Base-by-base conservation (phyloP, 2,329 filamentous ascomycete species). In the Tolypocladium sp. region DNA sequence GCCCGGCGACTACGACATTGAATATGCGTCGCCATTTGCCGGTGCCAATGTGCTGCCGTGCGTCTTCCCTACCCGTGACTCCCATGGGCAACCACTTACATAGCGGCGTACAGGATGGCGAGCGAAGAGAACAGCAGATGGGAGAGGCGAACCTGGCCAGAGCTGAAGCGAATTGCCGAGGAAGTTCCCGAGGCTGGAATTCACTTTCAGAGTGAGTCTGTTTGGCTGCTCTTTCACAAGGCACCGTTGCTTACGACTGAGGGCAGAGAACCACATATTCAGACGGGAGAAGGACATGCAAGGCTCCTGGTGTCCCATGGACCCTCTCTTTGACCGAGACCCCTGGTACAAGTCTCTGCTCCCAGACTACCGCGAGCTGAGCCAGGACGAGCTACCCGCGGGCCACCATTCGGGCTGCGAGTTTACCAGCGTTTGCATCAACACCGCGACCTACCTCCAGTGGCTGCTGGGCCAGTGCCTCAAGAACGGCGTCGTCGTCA, bases 1-100 rank as follows among this genome's bases (percentile, higher is more conserved):
- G 88, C 92, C 92, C 0, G 92, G 92, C 41, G 92, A 97, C 76
- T 94, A 93, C 73, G 89, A 93, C 64, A 88, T 92, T 65, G 89
- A 95, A 77, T 97, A 96, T 71, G 87, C 90, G 0, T 95, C 90
- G 7, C 91, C 91, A 1, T 95, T 90, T 89, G 91, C 91, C 4
- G 91, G 91, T 17, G 91, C 91, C 62, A 93, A 94, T 69, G 87
- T 86, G 68, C 72, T 88, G 61, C 91, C 89, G 86, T 90, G 67
- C 62, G 86, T 78, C 30, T n/a, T 15, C 17, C 38, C 25, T 17
- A 6, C n/a, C 30, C 4, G 5, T 37, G 17, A 8, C 37, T 25
- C 10, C 17, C 15, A 37, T n/a, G n/a, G 38, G 5, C 46, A 30
- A 25, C n/a, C 44, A 8, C 27, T 20, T 15, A 40, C 55, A 42